Evolutionary conservation across 495 filamentous ascomycete genomes (phyloP).

Genomic region (Penicillium pulvis): DNA sequence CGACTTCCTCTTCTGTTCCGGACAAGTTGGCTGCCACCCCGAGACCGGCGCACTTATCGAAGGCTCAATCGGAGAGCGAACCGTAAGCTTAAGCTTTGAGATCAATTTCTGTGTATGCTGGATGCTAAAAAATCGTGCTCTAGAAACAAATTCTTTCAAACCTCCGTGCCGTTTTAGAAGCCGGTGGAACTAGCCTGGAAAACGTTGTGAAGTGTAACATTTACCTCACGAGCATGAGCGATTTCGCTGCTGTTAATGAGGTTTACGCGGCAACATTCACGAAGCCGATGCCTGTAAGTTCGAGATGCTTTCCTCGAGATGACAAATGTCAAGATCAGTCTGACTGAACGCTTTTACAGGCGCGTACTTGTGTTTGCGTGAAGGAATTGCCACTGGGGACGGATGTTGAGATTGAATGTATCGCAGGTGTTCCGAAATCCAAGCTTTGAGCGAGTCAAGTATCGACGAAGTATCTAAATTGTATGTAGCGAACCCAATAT

Average conservation of each 20-base stretch:
- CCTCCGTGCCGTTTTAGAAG: constrained; percentile 65
- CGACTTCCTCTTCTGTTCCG: constrained; percentile 48
- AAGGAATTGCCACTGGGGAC: constrained; percentile 63
- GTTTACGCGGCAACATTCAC: constrained; percentile 57
- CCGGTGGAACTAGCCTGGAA: constrained; percentile 59
- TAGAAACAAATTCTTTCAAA: constrained; percentile 59
- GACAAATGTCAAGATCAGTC: not conserved
- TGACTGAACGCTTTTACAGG: constrained; percentile 23
- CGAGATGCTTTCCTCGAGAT: not conserved
- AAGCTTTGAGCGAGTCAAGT: not conserved
- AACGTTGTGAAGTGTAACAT: constrained; percentile 72
- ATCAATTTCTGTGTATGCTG: not conserved
- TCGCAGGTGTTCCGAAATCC: constrained; percentile 11
- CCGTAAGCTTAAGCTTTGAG: constrained; percentile 37
- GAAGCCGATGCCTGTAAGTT: constrained; percentile 51
- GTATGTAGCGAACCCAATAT: not conserved
- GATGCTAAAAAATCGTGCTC: not conserved
- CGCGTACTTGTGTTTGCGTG: constrained; percentile 67
- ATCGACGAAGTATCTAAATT: not conserved
- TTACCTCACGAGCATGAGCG: constrained; percentile 69
- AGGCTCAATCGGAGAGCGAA: constrained; percentile 55
- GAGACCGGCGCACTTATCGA: constrained; percentile 50
- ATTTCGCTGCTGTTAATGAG: constrained; percentile 66
- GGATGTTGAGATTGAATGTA: constrained; percentile 73
- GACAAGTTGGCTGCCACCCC: constrained; percentile 53